Conservation (phyloP, 1,139 yeast species). For the Taphrina wiesneri region DNA sequence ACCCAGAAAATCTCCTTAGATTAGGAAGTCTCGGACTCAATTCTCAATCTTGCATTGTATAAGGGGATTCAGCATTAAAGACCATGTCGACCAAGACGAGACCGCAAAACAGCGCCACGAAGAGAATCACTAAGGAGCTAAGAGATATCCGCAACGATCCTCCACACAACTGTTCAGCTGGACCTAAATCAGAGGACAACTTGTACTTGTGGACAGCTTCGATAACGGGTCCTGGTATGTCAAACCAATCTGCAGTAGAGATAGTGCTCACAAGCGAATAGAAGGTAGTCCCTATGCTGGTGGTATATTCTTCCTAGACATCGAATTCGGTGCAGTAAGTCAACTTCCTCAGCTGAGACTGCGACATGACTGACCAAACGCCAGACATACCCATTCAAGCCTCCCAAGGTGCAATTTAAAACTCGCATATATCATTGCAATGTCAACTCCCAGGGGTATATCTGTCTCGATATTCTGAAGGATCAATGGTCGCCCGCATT, state of each 20-base stretch:
- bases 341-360: too few species aligned
- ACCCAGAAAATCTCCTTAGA: too few species aligned
- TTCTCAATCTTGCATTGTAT: not conserved
- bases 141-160: constrained; percentile 26
- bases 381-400: constrained; percentile 60
- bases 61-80: not conserved
- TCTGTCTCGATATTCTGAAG: constrained; percentile 56
- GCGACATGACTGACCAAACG: constrained; percentile 48
- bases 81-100: constrained; percentile 1
- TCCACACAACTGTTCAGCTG: constrained; percentile 47
- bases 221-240: constrained; percentile 63
- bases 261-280: not conserved
- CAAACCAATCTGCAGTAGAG: not conserved
- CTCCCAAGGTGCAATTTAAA: constrained; percentile 61
- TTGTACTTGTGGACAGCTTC: constrained; percentile 63
- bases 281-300: constrained; percentile 27
- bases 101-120: constrained; percentile 18
- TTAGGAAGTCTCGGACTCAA: not conserved
- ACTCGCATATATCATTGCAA: constrained; percentile 74
- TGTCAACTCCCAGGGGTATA: constrained; percentile 65
- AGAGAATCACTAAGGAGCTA: constrained; percentile 26
- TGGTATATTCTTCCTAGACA: constrained; percentile 8
- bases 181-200: constrained; percentile 56
- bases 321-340: constrained; percentile 56
- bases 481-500: constrained; percentile 34